phyloP scores from a whole-genome alignment of 2,329 filamentous ascomycete genomes.

The Hymenoscyphus fraxineus region DNA sequence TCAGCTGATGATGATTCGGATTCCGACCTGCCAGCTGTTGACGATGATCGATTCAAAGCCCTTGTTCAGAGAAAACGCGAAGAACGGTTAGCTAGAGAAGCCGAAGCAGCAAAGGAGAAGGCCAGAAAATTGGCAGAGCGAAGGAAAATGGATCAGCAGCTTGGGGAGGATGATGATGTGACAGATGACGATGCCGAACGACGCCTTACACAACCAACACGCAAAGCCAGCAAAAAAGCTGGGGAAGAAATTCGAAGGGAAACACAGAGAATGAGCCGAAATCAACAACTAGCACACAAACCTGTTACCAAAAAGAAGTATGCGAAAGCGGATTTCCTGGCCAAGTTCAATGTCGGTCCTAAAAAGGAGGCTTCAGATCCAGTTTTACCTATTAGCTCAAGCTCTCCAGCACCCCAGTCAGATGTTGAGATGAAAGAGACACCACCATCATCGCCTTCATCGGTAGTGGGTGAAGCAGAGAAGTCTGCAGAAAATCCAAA shows the following conservation, averaged over 20 bases:
- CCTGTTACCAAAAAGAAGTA: slow-evolving; percentile 90
- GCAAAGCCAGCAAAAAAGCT: slow-evolving; percentile 92
- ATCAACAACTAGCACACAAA: slow-evolving; percentile 87
- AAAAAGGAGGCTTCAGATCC: slow-evolving; percentile 34
- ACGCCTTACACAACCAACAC: slow-evolving; percentile 67
- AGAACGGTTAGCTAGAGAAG: slow-evolving; percentile 66
- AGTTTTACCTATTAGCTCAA: slow-evolving; percentile 51
- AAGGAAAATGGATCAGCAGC: slow-evolving; percentile 45
- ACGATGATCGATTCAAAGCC: slow-evolving; percentile 63
- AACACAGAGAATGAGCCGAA: slow-evolving; percentile 84
- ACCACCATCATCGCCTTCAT: slow-evolving; percentile 67
- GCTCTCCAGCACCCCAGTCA: slow-evolving; percentile 43
- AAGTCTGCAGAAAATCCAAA: slow-evolving; percentile 26
- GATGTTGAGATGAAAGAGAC: slow-evolving; percentile 57
- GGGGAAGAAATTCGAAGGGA: slow-evolving; percentile 92
- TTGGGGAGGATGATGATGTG: slow-evolving; percentile 54
- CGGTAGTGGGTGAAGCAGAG: slow-evolving; percentile 28
- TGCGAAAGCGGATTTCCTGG: slow-evolving; percentile 75
- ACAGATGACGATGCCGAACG: slow-evolving; percentile 61
- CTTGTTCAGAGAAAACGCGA: slow-evolving; percentile 70
- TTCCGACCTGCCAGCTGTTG: slow-evolving; percentile 41
- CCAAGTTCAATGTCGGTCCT: slow-evolving; percentile 72
- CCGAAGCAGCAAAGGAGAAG: slow-evolving; percentile 48
- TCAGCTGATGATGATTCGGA: slow-evolving; percentile 25
- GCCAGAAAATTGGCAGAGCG: slow-evolving; percentile 33